phyloP scores from a whole-genome alignment of 305 asterid genomes.

The Fraxinus latifolia region DNA sequence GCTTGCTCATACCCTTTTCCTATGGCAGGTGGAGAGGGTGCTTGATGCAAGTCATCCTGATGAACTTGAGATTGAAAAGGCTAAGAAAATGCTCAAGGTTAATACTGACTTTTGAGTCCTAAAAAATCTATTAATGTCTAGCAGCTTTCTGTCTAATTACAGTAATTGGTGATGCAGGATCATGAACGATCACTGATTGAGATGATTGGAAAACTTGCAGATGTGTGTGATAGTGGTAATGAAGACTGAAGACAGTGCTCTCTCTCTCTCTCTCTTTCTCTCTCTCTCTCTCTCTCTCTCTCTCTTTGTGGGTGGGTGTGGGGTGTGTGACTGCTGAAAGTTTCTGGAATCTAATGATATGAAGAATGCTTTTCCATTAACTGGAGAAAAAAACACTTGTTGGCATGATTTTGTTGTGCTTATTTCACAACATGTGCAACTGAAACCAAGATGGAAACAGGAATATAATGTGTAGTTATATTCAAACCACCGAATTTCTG shows the following conservation, averaged over 20 bases:
- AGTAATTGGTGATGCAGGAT: conserved; percentile 59
- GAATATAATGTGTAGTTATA: background rate
- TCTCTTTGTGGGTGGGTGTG: background rate
- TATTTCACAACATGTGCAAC: background rate
- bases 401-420: background rate
- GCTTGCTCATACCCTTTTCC: background rate
- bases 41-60: conserved; percentile 85
- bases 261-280: background rate
- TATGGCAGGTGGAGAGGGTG: conserved; percentile 79
- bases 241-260: conserved; percentile 19
- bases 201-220: conserved; percentile 78
- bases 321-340: background rate
- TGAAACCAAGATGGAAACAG: background rate
- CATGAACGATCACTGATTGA: conserved; percentile 79
- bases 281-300: background rate
- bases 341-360: background rate
- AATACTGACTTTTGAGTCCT: background rate
- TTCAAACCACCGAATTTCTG: background rate
- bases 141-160: conserved; percentile 15
- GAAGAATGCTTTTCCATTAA: background rate
- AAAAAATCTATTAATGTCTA: conserved; percentile 4
- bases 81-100: conserved; percentile 94
- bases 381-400: background rate
- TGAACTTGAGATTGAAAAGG: conserved; percentile 70
- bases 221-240: conserved; percentile 71